Evolutionary conservation across 495 filamentous ascomycete genomes (phyloP), one percentile per base, ranked within the genome.

Genomic region (Trichoderma asperelloides): DNA sequence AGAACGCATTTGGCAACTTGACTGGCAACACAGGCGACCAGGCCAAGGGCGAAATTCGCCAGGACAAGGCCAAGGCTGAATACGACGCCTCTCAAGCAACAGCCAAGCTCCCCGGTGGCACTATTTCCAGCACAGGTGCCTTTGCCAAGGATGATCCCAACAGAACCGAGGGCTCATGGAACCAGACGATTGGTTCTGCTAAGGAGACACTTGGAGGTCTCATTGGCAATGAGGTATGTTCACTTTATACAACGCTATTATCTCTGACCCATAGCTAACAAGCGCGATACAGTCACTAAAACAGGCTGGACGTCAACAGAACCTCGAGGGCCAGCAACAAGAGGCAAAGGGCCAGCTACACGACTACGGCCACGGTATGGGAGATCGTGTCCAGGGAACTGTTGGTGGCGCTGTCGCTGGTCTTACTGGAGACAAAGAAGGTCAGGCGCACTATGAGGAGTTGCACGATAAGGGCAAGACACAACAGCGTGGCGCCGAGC

Each of bases 401-500:
- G 70, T 96, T 11, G 92, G 92, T 9, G 78, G 81, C 41, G 86
- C 87, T 23, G 83, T 86, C 41, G 87, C 93, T 25, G 85, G 86
- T 23, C 66, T 96, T 11, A 88, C 86, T 8, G 92, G 93, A 27
- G 88, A 98, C 74, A 74, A 78, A 7, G 78, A 78, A 39, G 84
- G 84, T 55, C 81, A 96, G 80, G 68, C 73, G 12, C 79, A 85
- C 70, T 86, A 83, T 63, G 80, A 87, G 76, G 72, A 84, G 60
- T 81, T 88, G 74, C 94, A 96, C 71, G 93, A 96, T 73, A 77
- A 84, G 70, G 94, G 93, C 41, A 97, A 97, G 86, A 92, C 89
- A 28, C 80, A 84, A 73, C 89, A 96, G 82, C 82, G 93, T 15
- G 89, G 93, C 65, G 93, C 88, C 13, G 93, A 97, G 85, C 77